Conservation (phyloP, 208 protist genomes). For the Kentomonas sorsogonicus region DNA sequence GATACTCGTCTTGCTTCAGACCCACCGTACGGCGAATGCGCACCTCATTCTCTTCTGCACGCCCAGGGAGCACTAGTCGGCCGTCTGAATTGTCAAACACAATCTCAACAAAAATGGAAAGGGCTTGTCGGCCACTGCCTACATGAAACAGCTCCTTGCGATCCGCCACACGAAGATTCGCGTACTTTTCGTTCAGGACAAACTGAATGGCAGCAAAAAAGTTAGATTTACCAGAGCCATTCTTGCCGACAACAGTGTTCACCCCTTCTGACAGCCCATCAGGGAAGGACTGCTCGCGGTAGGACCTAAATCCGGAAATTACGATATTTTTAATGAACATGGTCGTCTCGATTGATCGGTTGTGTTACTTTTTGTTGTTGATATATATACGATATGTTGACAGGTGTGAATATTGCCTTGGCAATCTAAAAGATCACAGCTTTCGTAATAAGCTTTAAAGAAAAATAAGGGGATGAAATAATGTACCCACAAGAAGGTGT, state of each 20-base stretch:
- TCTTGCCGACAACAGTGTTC: constrained; percentile 93
- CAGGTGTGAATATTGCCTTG: neutral
- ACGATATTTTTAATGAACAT: constrained; percentile 94
- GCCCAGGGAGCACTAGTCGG: constrained; percentile 90
- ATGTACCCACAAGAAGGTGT: neutral
- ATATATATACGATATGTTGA: neutral
- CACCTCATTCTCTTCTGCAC: constrained; percentile 89
- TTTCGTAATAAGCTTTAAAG: neutral
- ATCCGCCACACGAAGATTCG: constrained; percentile 83
- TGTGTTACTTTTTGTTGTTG: neutral
- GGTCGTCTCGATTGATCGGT: neutral
- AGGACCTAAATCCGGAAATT: constrained; percentile 90
- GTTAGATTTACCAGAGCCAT: constrained; percentile 97
- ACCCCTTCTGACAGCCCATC: constrained; percentile 65
- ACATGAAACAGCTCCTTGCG: constrained; percentile 95
- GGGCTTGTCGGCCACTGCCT: constrained; percentile 72
- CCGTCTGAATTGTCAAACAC: constrained; percentile 97
- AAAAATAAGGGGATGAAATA: neutral
- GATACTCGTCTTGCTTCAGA: constrained; percentile 98
- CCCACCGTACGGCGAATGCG: constrained; percentile 95
- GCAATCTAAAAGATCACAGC: neutral
- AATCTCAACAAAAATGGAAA: constrained; percentile 98
- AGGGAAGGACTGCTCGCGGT: constrained; percentile 83
- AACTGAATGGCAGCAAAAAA: constrained; percentile 97
- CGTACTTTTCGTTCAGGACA: constrained; percentile 93